These are phyloP conservation scores for Pythium utonaiense DNA, from an alignment of 352 stramenopile genomes.

Conservation along the genomic window DNA sequence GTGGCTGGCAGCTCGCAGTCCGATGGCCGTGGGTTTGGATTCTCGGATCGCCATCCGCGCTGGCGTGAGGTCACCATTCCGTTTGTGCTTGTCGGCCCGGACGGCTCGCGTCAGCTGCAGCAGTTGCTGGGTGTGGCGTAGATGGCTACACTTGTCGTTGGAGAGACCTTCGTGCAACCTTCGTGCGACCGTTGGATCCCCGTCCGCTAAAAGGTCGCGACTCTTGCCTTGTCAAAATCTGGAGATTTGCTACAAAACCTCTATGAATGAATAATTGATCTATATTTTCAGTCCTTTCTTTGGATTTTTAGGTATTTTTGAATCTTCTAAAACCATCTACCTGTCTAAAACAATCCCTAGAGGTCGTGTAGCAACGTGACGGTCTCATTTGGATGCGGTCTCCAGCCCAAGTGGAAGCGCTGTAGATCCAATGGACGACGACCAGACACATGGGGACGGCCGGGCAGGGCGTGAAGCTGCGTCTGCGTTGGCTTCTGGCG, in stretches of 20 bases:
- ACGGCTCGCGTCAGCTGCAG: constrained; percentile 34
- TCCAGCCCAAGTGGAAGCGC: not conserved
- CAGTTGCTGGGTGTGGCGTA: constrained; percentile 6
- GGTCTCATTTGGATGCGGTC: not conserved
- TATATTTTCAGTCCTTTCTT: not conserved
- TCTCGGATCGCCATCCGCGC: constrained; percentile 43
- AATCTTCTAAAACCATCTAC: not conserved
- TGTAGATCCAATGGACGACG: constrained; percentile 4
- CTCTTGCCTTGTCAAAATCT: constrained; percentile 9
- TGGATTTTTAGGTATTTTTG: not conserved
- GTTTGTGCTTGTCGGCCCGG: constrained; percentile 44
- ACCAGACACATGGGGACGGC: not conserved
- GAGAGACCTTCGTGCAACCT: constrained; percentile 21
- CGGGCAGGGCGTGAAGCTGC: not conserved
- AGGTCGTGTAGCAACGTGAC: not conserved
- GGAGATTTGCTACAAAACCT: constrained; percentile 9
- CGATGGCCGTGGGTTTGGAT: constrained; percentile 55
- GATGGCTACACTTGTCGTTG: constrained; percentile 22
- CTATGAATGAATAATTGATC: constrained; percentile 4
- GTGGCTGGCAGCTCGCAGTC: constrained; percentile 49
- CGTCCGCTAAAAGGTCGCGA: constrained; percentile 22
- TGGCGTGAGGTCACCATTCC: constrained; percentile 63
- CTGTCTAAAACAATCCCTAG: not conserved
- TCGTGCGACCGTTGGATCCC: constrained; percentile 10
- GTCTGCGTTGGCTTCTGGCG: not conserved